These are phyloP conservation scores for Pseudoneurospora amorphoporcata DNA, from an alignment of 495 filamentous ascomycete species.

Conservation along the genomic window DNA sequence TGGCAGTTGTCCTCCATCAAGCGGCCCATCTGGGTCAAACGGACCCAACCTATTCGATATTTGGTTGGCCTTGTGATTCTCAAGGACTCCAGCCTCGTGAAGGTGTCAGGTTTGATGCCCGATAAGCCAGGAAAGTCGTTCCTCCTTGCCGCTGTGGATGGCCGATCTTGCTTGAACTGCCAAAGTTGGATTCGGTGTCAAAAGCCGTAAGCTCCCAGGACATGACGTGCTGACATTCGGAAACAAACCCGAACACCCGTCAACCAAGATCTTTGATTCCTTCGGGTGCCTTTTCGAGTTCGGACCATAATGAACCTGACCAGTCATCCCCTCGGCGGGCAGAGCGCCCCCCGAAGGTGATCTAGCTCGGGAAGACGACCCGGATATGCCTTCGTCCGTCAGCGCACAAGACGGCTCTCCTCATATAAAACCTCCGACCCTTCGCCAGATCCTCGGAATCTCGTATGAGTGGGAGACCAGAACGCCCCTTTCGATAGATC, in stretches of 20 bases:
- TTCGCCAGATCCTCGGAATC: background rate
- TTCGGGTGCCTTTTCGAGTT: background rate
- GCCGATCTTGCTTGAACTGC: background rate
- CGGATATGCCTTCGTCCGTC: background rate
- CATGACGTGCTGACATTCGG: background rate
- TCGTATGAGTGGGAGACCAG: background rate
- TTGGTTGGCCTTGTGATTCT: background rate
- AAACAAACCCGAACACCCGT: background rate
- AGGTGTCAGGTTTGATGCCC: background rate
- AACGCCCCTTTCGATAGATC: background rate
- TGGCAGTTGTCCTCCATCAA: background rate
- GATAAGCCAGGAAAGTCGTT: background rate
- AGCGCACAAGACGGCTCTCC: background rate
- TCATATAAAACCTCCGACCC: background rate
- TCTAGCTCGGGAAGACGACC: background rate
- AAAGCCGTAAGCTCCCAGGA: background rate
- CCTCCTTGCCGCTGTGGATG: background rate
- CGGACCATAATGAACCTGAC: background rate
- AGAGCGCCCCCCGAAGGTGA: background rate
- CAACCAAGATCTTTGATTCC: background rate
- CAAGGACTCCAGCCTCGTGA: background rate
- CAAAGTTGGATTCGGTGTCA: background rate
- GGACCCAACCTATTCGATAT: background rate
- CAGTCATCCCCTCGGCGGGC: background rate
- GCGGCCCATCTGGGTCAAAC: background rate